A percentile compares a stretch with the other conserved stretches of the same genome.
Conservation (phyloP, 73 alveolate species). For the Tetrahymena thermophila region DNA sequence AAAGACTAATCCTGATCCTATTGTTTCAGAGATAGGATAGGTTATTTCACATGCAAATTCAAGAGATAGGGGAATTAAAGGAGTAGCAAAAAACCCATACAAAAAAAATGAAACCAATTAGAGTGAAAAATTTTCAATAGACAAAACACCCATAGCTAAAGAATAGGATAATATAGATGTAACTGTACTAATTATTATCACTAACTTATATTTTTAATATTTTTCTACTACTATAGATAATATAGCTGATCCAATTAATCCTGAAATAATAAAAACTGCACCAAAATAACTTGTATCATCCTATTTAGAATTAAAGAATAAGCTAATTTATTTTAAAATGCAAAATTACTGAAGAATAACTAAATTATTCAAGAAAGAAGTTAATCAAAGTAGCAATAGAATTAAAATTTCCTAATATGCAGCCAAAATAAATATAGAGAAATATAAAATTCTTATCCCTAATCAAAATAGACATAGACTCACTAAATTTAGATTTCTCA, state of each 20-base stretch:
- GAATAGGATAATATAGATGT: conserved; percentile 20
- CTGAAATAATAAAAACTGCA: conserved; percentile 60
- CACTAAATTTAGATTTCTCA: conserved; percentile 13
- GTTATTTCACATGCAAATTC: conserved; percentile 79
- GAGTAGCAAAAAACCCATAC: conserved; percentile 61
- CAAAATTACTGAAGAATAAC: conserved; percentile 3
- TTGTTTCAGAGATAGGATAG: conserved; percentile 79
- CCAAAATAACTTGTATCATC: conserved; percentile 56
- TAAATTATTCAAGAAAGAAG: conserved; percentile 37
- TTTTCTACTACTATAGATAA: conserved; percentile 46
- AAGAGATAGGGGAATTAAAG: conserved; percentile 66
- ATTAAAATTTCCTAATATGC: conserved; percentile 45
- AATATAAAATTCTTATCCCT: conserved; percentile 34
- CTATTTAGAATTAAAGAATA: not conserved
- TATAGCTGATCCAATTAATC: conserved; percentile 53
- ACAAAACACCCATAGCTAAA: not conserved
- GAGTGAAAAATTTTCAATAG: not conserved
- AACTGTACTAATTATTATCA: conserved; percentile 7
- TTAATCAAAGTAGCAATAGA: conserved; percentile 54
- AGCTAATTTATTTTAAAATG: not conserved
- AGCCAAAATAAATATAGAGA: conserved; percentile 38
- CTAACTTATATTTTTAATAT: conserved; percentile 36
- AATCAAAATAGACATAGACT: conserved; percentile 19
- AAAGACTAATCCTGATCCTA: conserved; percentile 76
- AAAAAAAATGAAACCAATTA: conserved; percentile 43